Conservation (phyloP, 805 yeast species). For the Schwanniomyces sp. region DNA sequence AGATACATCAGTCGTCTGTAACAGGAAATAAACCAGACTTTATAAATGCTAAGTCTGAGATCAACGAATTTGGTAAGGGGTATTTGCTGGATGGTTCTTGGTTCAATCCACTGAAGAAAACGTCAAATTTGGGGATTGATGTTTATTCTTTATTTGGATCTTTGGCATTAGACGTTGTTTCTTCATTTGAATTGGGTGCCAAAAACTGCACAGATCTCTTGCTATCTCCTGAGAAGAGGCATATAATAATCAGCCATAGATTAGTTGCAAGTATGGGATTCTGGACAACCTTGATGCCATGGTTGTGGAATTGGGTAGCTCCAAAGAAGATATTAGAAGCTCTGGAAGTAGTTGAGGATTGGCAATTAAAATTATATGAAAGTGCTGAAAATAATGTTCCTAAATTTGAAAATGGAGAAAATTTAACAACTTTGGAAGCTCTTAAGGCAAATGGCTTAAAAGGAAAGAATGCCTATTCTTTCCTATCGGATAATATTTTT, state of each 20-base stretch:
- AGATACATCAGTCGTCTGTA: constrained; percentile 27
- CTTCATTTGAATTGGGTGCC: constrained; percentile 58
- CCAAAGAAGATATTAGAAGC: constrained; percentile 37
- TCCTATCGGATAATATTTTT: constrained; percentile 60
- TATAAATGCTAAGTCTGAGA: constrained; percentile 29
- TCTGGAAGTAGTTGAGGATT: constrained; percentile 38
- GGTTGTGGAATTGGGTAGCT: constrained; percentile 51
- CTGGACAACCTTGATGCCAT: constrained; percentile 63
- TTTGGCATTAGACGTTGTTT: constrained; percentile 70
- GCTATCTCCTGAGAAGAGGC: constrained; percentile 34
- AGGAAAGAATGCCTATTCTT: constrained; percentile 37
- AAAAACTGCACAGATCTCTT: constrained; percentile 47
- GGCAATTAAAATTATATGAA: constrained; percentile 42
- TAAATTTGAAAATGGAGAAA: constrained; percentile 11
- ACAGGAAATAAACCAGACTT: constrained; percentile 31
- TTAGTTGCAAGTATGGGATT: constrained; percentile 60
- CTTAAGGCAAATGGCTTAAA: constrained; percentile 30
- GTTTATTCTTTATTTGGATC: constrained; percentile 65
- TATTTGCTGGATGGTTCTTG: constrained; percentile 25
- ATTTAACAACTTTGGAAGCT: constrained; percentile 32
- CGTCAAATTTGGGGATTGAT: constrained; percentile 44
- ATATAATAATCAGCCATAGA: constrained; percentile 43
- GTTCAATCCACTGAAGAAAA: constrained; percentile 21
- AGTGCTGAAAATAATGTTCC: constrained; percentile 35
- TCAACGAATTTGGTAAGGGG: constrained; percentile 37